These are phyloP conservation scores for Tolypocladium inflatum DNA, from an alignment of 2,329 filamentous ascomycete genomes.

Conservation along the genomic window DNA sequence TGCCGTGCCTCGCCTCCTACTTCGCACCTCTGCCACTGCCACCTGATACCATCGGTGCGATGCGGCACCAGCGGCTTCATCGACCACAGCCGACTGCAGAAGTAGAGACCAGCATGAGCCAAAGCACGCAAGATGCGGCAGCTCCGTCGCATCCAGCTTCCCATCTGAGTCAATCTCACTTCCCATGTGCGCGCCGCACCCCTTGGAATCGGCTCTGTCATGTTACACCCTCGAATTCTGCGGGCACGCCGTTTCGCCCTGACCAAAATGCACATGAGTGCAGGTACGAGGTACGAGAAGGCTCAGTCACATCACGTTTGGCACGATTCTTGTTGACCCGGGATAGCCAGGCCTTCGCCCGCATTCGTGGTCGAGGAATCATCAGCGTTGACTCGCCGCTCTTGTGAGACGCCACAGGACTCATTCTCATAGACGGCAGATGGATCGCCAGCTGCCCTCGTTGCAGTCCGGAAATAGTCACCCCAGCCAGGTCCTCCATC, in stretches of 20 bases:
- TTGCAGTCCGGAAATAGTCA: neutral
- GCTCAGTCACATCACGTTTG: neutral
- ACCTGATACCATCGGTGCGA: neutral
- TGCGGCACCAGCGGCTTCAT: neutral
- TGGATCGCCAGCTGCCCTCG: neutral
- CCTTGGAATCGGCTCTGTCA: neutral
- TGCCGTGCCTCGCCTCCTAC: neutral
- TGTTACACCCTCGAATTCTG: neutral
- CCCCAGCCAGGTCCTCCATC: neutral
- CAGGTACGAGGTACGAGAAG: neutral
- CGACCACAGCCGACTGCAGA: neutral
- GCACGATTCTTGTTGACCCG: too few species aligned
- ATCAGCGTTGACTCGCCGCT: neutral
- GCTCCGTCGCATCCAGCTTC: constrained; percentile 2
- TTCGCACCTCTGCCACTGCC: neutral
- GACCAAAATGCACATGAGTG: neutral
- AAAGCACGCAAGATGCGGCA: neutral
- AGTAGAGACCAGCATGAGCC: neutral
- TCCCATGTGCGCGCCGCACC: constrained; percentile 6
- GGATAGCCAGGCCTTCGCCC: too few species aligned
- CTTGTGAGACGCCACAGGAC: neutral
- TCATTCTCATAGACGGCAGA: neutral
- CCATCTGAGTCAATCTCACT: constrained; percentile 11
- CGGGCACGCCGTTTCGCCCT: neutral
- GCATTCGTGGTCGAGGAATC: neutral